Conservation (phyloP, 495 filamentous ascomycete species). For the Hypoxylon subgilvum region DNA sequence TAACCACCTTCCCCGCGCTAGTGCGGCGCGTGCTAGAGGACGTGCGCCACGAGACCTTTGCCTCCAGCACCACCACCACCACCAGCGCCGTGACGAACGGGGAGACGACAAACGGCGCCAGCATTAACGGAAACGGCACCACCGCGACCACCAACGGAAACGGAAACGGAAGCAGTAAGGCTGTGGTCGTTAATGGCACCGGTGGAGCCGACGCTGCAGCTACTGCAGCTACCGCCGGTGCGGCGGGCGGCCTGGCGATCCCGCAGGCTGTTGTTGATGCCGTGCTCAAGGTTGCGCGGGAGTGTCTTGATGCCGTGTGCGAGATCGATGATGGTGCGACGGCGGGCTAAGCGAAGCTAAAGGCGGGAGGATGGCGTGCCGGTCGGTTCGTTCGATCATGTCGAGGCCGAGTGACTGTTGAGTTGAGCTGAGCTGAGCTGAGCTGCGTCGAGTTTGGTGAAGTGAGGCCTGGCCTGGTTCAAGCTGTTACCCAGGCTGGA, state of each 20-base stretch:
- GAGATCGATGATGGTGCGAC: conserved; percentile 50
- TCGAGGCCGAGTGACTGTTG: too few species aligned
- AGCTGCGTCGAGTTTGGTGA: too few species aligned
- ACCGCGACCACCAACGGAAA: conserved; percentile 28
- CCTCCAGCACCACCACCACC: conserved; percentile 6
- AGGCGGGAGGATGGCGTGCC: not conserved
- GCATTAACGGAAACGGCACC: conserved; percentile 1
- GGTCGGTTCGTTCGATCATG: not conserved
- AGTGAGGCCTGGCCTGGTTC: not conserved
- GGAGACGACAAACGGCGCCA: too few species aligned
- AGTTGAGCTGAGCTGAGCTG: too few species aligned
- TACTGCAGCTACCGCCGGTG: not conserved
- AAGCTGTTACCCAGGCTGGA: too few species aligned
- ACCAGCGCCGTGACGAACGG: conserved; percentile 21
- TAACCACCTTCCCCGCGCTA: conserved; percentile 58
- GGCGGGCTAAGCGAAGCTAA: conserved; percentile 11
- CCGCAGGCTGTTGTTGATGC: conserved; percentile 59
- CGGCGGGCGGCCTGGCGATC: conserved; percentile 49
- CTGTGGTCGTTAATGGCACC: conserved; percentile 24
- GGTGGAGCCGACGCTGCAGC: conserved; percentile 13
- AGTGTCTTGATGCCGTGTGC: conserved; percentile 57
- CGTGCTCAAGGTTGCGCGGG: conserved; percentile 58
- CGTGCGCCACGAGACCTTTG: conserved; percentile 55
- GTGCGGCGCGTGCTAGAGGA: conserved; percentile 60
- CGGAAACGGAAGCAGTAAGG: conserved; percentile 35